Evolutionary conservation across 1,284 basidiomycete genomes (phyloP), one percentile per base, ranked within the genome.

Genomic region (Ceratobasidium sp.): DNA sequence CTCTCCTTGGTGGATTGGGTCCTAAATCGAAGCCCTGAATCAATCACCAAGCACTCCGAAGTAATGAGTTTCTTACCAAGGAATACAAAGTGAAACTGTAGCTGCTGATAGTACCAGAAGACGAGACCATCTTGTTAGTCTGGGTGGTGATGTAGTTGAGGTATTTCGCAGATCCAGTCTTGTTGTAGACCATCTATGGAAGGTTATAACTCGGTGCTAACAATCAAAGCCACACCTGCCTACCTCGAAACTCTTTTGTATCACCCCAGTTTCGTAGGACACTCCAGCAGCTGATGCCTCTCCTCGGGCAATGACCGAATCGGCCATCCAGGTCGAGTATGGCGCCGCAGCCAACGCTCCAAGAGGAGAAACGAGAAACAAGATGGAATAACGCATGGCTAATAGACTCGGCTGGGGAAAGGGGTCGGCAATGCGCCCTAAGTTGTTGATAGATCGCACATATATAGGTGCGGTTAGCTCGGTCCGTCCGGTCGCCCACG

Each of bases 211-310:
- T 34, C 1, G 13, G 45, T 27, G 27, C 13, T 17, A 45, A 35
- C 27, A 20, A 27, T 29, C 50, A 31, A 10, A 64, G 1, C 20
- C 13, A 10, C 2, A 34, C 32, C 38, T 43, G 27, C 47, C n/a
- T 35, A 54, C 62, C 38, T 67, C 62, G n/a, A 67, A 67, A n/a
- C 62, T 67, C 62, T 67, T 67, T 27, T 67, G 62, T 10, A 67
- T 67, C 15, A 67, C 62, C 32, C 62, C 62, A 6, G 50, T 67
- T 40, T 67, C 62, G 15, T 67, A 67, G 25, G 62, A 67, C n/a
- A 67, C 62, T 4, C 50, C 62, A 22, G 50, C 29, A 17, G 20
- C 49, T 2, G 62, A 40, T 6, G 62, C 62, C 2, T 67, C 50
- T 12, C 62, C 62, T 31, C 62, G 62, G 15, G 62, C n/a, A 22